phyloP scores from a whole-genome alignment of 352 stramenopile species.

The Globisporangium alternatum region DNA sequence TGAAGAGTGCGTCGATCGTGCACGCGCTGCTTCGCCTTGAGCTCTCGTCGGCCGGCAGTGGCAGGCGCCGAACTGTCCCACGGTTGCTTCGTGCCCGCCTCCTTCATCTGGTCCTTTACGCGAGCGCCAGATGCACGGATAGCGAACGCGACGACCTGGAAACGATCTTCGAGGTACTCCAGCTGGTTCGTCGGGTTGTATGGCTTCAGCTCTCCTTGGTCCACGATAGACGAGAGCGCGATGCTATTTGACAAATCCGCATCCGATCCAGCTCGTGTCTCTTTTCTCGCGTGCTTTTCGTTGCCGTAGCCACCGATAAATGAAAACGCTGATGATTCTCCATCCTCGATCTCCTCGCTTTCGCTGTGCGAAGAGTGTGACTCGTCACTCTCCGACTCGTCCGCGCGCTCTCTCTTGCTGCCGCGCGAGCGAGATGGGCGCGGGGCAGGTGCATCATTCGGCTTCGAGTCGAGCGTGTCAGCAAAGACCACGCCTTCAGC shows the following conservation, averaged over 20 bases:
- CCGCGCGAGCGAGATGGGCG: background rate
- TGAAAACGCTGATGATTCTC: slow-evolving; percentile 52
- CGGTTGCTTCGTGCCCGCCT: slow-evolving; percentile 78
- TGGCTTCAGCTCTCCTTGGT: slow-evolving; percentile 64
- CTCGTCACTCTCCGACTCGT: slow-evolving; percentile 29
- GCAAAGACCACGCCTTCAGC: slow-evolving; percentile 66
- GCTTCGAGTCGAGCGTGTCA: slow-evolving; percentile 50
- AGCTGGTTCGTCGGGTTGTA: slow-evolving; percentile 84
- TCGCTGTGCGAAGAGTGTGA: slow-evolving; percentile 15
- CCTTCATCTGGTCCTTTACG: slow-evolving; percentile 90
- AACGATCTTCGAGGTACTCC: slow-evolving; percentile 87
- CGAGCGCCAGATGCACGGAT: slow-evolving; percentile 79
- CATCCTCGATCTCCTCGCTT: slow-evolving; percentile 22
- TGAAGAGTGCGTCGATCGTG: slow-evolving; percentile 66
- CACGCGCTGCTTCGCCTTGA: slow-evolving; percentile 86
- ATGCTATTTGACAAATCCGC: slow-evolving; percentile 24
- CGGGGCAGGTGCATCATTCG: background rate
- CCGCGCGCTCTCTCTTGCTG: slow-evolving; percentile 15
- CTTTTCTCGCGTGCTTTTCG: slow-evolving; percentile 23
- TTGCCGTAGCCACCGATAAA: slow-evolving; percentile 72
- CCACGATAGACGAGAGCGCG: slow-evolving; percentile 34
- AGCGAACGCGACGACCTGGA: slow-evolving; percentile 86
- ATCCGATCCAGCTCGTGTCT: slow-evolving; percentile 12
- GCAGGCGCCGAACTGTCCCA: slow-evolving; percentile 68
- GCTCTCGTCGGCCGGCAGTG: slow-evolving; percentile 63